These are phyloP conservation scores for Cyclocybe aegerita DNA, from an alignment of 768 basidiomycete species.

Conservation along the genomic window DNA sequence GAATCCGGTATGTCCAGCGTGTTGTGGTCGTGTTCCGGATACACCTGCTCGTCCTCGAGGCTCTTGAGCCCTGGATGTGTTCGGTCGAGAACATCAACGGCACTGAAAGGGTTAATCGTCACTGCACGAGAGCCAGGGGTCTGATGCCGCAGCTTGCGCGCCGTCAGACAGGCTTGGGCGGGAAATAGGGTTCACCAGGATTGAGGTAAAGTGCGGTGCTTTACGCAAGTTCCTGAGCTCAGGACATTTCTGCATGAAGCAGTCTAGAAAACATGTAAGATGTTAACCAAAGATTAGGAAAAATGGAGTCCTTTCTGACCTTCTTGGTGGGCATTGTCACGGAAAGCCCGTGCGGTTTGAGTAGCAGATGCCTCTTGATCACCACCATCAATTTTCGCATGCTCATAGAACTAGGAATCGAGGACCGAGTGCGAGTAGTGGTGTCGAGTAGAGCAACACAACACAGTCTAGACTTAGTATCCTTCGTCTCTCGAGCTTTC, in stretches of 20 bases:
- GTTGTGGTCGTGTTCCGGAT: conserved; percentile 14
- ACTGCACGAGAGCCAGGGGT: conserved; percentile 32
- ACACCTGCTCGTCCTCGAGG: conserved; percentile 8
- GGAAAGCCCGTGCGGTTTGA: no score
- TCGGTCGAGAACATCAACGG: conserved; percentile 24
- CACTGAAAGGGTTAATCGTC: conserved; percentile 10
- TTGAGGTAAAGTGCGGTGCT: conserved; percentile 27
- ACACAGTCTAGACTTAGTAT: no score
- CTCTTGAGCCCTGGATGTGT: conserved; percentile 15
- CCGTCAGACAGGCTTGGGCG: neutral
- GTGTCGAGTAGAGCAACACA: no score
- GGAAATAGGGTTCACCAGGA: conserved; percentile 28
- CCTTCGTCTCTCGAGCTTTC: no score
- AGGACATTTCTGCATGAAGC: conserved; percentile 19
- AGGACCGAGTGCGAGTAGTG: no score
- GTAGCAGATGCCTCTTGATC: no score
- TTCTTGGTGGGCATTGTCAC: no score
- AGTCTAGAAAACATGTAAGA: no score
- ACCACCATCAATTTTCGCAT: no score
- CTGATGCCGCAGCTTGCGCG: conserved; percentile 37
- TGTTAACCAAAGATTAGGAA: no score
- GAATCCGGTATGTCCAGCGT: conserved; percentile 11
- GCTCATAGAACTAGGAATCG: no score
- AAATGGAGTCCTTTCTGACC: no score
- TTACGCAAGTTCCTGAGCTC: conserved; percentile 35